Conservation (phyloP, 176 grass and related monocot genomes). For the Oryza nivara region DNA sequence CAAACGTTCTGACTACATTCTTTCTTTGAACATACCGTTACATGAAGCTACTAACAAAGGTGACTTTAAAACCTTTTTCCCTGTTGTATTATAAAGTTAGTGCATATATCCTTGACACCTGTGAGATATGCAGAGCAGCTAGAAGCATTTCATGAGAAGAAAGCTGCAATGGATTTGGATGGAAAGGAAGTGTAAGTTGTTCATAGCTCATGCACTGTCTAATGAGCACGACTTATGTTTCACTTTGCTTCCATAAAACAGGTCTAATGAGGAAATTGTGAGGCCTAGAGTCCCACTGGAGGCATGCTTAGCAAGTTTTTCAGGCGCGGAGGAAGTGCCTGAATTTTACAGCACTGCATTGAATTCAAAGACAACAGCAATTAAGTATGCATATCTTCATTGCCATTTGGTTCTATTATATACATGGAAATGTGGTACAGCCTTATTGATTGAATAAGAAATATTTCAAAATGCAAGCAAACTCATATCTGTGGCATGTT, state of each 20-base stretch:
- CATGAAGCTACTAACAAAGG: constrained; percentile 93
- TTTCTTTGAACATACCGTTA: constrained; percentile 92
- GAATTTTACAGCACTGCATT: constrained; percentile 94
- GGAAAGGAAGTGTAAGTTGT: constrained; percentile 76
- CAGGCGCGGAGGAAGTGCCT: constrained; percentile 75
- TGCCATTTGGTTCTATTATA: neutral
- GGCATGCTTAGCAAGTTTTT: constrained; percentile 89
- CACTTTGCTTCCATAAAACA: constrained; percentile 38
- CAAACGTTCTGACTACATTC: constrained; percentile 70
- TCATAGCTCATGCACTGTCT: constrained; percentile 15
- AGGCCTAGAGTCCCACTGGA: constrained; percentile 90
- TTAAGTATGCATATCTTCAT: constrained; percentile 68
- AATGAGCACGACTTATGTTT: constrained; percentile 9
- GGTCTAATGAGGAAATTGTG: constrained; percentile 81
- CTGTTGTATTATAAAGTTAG: neutral
- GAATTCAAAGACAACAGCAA: constrained; percentile 88
- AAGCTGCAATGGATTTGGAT: constrained; percentile 75
- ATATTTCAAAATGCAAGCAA: constrained; percentile 9
- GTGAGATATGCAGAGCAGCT: constrained; percentile 74
- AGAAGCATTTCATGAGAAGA: constrained; percentile 74
- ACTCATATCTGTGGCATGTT: neutral
- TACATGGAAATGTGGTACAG: neutral
- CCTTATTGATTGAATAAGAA: neutral
- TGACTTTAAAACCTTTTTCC: constrained; percentile 33
- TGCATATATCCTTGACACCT: constrained; percentile 46